phyloP scores from a whole-genome alignment of 768 basidiomycete genomes.

The Tephrocybe sp. region DNA sequence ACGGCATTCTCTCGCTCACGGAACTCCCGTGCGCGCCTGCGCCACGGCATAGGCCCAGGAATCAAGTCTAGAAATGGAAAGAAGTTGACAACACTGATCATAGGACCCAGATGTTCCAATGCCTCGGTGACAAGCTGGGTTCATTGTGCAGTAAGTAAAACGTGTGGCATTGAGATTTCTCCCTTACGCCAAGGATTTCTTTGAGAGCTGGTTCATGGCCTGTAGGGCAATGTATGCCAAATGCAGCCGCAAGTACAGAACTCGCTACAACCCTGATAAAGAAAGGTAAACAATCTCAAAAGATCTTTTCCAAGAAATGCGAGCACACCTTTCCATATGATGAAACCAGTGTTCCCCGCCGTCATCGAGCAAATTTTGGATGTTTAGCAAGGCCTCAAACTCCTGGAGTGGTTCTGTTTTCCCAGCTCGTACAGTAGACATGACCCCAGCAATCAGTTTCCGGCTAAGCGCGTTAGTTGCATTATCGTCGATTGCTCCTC shows the following conservation, averaged over 20 bases:
- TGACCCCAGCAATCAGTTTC: neutral
- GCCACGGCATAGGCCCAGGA: too few relatives aligned
- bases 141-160: too few relatives aligned
- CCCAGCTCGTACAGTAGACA: neutral
- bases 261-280: neutral
- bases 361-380: neutral
- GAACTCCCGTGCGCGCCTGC: too few relatives aligned
- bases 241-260: neutral
- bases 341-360: neutral
- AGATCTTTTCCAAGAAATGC: neutral
- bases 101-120: neutral
- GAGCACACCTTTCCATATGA: neutral
- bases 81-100: neutral
- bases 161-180: neutral
- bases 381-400: neutral
- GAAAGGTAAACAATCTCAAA: neutral
- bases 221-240: neutral
- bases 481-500: neutral
- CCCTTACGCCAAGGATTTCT: neutral
- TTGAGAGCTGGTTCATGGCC: neutral
- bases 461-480: neutral
- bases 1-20: too few relatives aligned
- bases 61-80: neutral
- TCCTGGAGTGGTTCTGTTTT: neutral
- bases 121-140: neutral